phyloP scores from a whole-genome alignment of 345 rosid species.

The Firmiana major region DNA sequence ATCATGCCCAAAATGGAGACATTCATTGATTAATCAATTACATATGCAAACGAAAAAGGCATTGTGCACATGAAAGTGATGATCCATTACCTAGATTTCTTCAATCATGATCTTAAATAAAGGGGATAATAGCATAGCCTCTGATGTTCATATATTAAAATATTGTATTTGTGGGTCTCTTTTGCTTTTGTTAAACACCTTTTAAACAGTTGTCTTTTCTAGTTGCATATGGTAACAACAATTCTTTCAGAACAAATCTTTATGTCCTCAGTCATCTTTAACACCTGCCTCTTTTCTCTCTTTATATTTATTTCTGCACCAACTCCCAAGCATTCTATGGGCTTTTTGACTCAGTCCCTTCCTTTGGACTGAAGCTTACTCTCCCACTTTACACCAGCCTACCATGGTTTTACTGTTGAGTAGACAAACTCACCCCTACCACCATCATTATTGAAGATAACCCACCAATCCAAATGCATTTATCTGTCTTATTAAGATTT shows the following conservation, averaged over 20 bases:
- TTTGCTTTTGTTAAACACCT: background rate
- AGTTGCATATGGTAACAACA: background rate
- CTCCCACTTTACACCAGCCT: background rate
- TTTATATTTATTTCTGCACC: conserved; percentile 24
- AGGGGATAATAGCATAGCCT: background rate
- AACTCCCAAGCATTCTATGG: conserved; percentile 35
- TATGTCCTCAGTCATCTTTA: conserved; percentile 26
- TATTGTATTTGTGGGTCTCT: background rate
- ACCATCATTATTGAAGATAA: no score
- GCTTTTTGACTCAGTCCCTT: conserved; percentile 36
- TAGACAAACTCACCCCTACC: no score
- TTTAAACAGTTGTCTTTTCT: background rate
- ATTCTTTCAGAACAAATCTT: conserved; percentile 5
- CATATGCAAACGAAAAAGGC: background rate
- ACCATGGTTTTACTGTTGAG: background rate
- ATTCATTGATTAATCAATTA: background rate
- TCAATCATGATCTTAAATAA: conserved; percentile 19
- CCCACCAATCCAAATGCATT: no score
- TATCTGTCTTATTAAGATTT: no score
- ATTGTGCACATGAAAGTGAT: conserved; percentile 27
- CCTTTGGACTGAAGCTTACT: conserved; percentile 26
- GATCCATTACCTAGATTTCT: conserved; percentile 26
- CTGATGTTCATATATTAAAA: background rate
- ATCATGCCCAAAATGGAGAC: background rate
- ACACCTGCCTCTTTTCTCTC: conserved; percentile 3